Percentiles rank a stretch among this genome's conserved stretches.
Evolutionary conservation across 352 stramenopile genomes (phyloP).

Genomic region (Pythium plurisporium): DNA sequence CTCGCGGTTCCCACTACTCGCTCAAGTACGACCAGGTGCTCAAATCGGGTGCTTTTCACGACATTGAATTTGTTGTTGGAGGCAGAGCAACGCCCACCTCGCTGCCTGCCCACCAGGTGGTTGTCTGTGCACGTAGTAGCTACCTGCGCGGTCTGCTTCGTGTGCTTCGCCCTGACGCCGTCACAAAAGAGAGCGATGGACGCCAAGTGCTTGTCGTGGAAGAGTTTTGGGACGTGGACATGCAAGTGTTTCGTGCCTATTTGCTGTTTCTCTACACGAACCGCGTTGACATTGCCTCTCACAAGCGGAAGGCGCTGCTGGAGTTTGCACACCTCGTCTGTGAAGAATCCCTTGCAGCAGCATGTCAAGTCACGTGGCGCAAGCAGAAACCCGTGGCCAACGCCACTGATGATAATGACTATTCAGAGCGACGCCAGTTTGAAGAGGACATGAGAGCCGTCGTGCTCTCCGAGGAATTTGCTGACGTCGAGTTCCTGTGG

Average conservation of each 20-base stretch:
- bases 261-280: conserved; percentile 70
- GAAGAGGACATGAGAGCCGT: conserved; percentile 50
- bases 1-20: conserved; percentile 58
- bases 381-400: conserved; percentile 21
- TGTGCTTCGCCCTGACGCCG: conserved; percentile 22
- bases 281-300: conserved; percentile 50
- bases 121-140: conserved; percentile 52
- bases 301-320: conserved; percentile 53
- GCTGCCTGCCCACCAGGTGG: conserved; percentile 42
- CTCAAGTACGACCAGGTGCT: conserved; percentile 57
- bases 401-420: conserved; percentile 12
- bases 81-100: conserved; percentile 10
- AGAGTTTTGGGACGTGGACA: conserved; percentile 55
- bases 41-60: conserved; percentile 41
- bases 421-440: conserved; percentile 36
- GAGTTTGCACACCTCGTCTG: conserved; percentile 53
- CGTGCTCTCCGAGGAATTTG: conserved; percentile 36
- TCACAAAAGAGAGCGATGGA: neutral
- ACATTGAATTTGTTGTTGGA: conserved; percentile 45
- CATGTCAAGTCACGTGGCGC: conserved; percentile 58
- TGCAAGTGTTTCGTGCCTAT: conserved; percentile 57
- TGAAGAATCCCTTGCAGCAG: conserved; percentile 39
- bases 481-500: conserved; percentile 81
- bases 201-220: conserved; percentile 32
- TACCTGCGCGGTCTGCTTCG: conserved; percentile 58